Evolutionary conservation across 192 early-diverging fungal genomes (phyloP), one percentile per base, ranked within the genome.

Genomic region (Umbelopsis vinacea): DNA sequence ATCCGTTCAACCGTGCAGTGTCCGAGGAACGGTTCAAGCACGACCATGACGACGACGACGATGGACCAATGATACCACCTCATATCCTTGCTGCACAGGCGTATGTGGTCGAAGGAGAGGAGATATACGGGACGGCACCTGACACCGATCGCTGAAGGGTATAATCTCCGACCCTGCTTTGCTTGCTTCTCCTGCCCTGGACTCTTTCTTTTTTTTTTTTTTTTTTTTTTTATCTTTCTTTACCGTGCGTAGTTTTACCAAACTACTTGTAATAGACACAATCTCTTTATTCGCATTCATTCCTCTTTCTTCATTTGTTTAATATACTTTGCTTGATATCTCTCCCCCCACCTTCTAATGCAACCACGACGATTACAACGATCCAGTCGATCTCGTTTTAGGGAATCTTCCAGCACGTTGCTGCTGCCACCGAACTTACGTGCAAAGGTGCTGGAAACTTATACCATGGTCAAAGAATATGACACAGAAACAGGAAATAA

Each of bases 401-500:
- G 35, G 33, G 57, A 63, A 19, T 37, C 57, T 17, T 38, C 14
- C 33, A 50, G 33, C 14, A 6, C 11, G 1, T 37, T 19, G 12
- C 15, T 33, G 14, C 33, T 63, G 0, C 57, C 57, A 19, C 57
- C 33, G 14, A 63, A 63, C 15, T 14, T 37, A 26, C 57, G 57
- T n/a, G 26, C 57, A 29, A 63, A 63, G 33, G 92, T 96, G 35
- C 91, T 92, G 71, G 95, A 97, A 80, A 97, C 95, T 0, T 82
- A 83, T 52, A 90, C 85, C 66, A 92, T 98, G 79, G 86, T 89
- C 70, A 91, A 94, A 47, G 91, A 93, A 67, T 90, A 92, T 82
- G 95, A 98, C 71, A 90, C 90, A 45, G 80, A 76, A 46, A 94
- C 94, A 0, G 97, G 96, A 15, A 91, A 92, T 79, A 99, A 99